Evolutionary conservation across 169 alveolate species (phyloP), one percentile per base, ranked within the genome.

Genomic region (Plasmodium reichenowi): DNA sequence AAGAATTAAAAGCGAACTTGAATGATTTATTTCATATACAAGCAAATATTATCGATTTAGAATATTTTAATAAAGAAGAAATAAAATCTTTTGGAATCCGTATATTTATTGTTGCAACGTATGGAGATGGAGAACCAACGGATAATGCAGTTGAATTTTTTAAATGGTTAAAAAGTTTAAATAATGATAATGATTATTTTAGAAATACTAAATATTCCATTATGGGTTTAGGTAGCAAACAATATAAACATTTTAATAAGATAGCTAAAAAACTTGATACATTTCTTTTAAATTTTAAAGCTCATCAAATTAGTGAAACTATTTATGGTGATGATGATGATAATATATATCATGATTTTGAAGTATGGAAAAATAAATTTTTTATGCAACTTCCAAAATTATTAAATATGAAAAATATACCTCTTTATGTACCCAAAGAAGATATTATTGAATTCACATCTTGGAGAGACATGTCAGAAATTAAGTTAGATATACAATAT

Each of bases 81-180:
- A 83, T 92, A 58, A 64, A 73, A 70, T 64, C 17, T 45, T 76
- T 83, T 63, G 87, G 80, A 4, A 86, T 52, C 26, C 78, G 83
- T 10, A 92, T 95, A 13, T 93, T 95, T 60, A 64, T 92, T 1
- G 88, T 95, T 58, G 72, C 97, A 15, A 95, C 97, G 3, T 95
- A 93, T 80, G 96, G 96, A 54, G 97, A 95, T 64, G 97, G 97
- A 7, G 94, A 93, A 45, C 95, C 96, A 29, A 91, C 97, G 9
- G 97, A 95, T 66, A 93, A 94, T 78, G 95, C 97, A 7, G 48
- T 90, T 48, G 94, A 66, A 22, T 93, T 89, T 72, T 93, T 87
- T 74, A 64, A 68, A 47, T 91, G 95, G 97, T 67, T 95, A 56
- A 72, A 91, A 48, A 85, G 20, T 4, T 50, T 78, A 17, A 89